phyloP scores from a whole-genome alignment of 805 yeast species.

The Starmerella ratchasimensis region DNA sequence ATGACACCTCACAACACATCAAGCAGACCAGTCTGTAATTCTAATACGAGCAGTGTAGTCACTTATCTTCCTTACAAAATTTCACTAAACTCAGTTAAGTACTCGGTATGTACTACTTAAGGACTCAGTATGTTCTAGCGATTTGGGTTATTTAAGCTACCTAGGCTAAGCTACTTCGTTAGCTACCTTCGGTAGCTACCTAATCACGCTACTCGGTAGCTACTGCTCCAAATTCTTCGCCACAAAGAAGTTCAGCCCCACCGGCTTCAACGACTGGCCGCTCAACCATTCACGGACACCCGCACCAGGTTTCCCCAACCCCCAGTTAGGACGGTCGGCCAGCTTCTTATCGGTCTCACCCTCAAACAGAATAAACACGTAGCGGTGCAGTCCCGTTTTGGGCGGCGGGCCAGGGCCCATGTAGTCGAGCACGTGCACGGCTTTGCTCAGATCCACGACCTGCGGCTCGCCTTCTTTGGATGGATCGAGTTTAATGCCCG shows the following conservation, averaged over 20 bases:
- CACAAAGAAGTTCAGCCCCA: conserved; percentile 69
- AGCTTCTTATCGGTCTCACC: conserved; percentile 14
- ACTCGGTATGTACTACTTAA: no score
- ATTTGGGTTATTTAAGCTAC: no score
- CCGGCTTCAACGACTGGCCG: conserved; percentile 40
- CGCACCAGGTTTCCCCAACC: conserved; percentile 64
- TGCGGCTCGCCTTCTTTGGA: conserved; percentile 20
- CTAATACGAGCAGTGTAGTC: neutral
- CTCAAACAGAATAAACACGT: conserved; percentile 61
- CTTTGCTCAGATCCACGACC: conserved; percentile 26
- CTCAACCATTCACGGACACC: conserved; percentile 68
- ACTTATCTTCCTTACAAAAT: no score
- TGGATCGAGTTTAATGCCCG: conserved; percentile 27
- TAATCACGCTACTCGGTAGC: no score
- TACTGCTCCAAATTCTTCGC: conserved; percentile 42
- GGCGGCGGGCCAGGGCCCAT: conserved; percentile 85
- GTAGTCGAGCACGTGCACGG: conserved; percentile 41
- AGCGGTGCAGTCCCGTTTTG: conserved; percentile 75
- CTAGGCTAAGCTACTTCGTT: no score
- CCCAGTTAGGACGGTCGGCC: conserved; percentile 63
- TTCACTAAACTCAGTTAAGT: neutral
- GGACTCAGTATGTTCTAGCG: no score
- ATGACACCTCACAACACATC: no score
- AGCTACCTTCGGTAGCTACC: no score
- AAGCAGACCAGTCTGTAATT: no score